Conservation (phyloP, 148 eudicot species). For the Chenopodium suecicum region DNA sequence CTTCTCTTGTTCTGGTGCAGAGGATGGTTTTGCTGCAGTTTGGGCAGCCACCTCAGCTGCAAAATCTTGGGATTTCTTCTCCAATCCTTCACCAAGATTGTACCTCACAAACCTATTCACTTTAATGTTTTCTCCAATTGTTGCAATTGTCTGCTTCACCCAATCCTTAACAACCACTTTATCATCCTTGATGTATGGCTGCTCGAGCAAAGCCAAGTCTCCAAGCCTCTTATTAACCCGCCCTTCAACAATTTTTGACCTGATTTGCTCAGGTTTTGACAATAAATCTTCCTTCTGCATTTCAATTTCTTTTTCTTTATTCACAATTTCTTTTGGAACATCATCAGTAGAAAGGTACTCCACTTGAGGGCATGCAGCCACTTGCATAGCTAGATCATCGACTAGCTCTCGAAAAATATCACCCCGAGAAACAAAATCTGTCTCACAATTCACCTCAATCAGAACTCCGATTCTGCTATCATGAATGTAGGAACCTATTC, state of each 20-base stretch:
- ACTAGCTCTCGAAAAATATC: conserved; percentile 87
- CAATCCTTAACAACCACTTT: conserved; percentile 79
- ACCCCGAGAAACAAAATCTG: conserved; percentile 92
- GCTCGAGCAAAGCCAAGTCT: conserved; percentile 91
- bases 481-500: conserved; percentile 91
- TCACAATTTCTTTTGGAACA: conserved; percentile 64
- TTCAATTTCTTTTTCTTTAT: conserved; percentile 81
- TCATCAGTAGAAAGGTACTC: conserved; percentile 69
- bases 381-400: conserved; percentile 97
- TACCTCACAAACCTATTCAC: conserved; percentile 75
- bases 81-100: conserved; percentile 91
- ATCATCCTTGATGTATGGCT: conserved; percentile 88
- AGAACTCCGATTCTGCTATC: conserved; percentile 88
- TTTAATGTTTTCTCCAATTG: conserved; percentile 90
- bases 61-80: conserved; percentile 86
- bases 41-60: conserved; percentile 99
- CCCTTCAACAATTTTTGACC: conserved; percentile 88
- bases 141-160: conserved; percentile 92
- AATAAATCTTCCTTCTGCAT: conserved; percentile 93
- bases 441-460: conserved; percentile 91
- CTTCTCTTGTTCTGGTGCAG: conserved; percentile 49
- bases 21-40: conserved; percentile 62
- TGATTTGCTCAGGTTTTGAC: conserved; percentile 87
- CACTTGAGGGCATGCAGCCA: conserved; percentile 98
- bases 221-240: conserved; percentile 85